Percentiles rank a stretch among this genome's conserved stretches.
phyloP scores from a whole-genome alignment of 1,284 basidiomycete species.

The Boletus calvinii region DNA sequence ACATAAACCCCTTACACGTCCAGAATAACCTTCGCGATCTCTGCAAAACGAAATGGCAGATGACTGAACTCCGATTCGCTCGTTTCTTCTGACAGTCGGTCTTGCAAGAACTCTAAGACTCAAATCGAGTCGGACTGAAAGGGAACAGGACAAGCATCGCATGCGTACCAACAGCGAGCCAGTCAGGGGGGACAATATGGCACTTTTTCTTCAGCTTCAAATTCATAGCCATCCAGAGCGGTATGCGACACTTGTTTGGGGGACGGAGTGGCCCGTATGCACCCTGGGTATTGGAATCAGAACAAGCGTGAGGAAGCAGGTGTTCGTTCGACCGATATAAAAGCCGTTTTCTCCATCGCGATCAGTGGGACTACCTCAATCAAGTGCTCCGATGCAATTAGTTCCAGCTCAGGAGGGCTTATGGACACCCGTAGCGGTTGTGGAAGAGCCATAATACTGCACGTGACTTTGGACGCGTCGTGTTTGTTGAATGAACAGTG shows the following conservation, averaged over 20 bases:
- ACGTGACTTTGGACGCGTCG: constrained; percentile 29
- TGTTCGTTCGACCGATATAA: constrained; percentile 61
- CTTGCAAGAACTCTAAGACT: constrained; percentile 69
- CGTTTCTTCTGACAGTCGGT: constrained; percentile 68
- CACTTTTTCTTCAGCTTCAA: constrained; percentile 95
- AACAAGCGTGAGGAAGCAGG: constrained; percentile 34
- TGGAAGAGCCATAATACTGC: constrained; percentile 54
- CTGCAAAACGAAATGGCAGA: constrained; percentile 84
- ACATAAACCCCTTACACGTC: constrained; percentile 63
- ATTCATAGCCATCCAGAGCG: constrained; percentile 94
- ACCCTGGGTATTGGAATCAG: constrained; percentile 50
- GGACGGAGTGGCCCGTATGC: constrained; percentile 92
- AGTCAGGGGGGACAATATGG: constrained; percentile 84
- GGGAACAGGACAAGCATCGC: neutral
- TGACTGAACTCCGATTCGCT: constrained; percentile 69
- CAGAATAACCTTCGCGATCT: constrained; percentile 85
- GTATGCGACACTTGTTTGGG: constrained; percentile 78
- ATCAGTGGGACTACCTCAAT: constrained; percentile 84
- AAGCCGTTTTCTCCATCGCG: constrained; percentile 83
- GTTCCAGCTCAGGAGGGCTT: constrained; percentile 80
- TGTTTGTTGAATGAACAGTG: neutral
- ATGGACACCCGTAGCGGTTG: constrained; percentile 59
- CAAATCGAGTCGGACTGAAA: constrained; percentile 1
- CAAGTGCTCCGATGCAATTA: constrained; percentile 79
- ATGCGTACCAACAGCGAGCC: constrained; percentile 77